Conservation (phyloP, 2,329 filamentous ascomycete species). For the Chalaropsis ovoidea region DNA sequence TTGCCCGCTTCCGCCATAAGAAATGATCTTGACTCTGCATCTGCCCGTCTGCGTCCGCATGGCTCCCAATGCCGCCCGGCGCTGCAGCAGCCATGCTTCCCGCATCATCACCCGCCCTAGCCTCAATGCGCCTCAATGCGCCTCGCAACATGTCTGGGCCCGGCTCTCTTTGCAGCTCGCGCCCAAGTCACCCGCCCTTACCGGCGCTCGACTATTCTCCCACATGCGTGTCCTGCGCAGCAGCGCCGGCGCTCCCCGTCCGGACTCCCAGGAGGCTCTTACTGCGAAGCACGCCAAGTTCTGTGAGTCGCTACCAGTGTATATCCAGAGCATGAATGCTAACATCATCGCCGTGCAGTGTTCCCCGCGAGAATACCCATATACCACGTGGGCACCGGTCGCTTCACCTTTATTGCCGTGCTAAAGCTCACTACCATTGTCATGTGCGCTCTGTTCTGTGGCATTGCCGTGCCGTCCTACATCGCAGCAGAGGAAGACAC, state of each 20-base stretch:
- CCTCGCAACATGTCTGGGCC: not conserved
- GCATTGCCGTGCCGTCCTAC: conserved; percentile 54
- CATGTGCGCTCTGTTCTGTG: conserved; percentile 54
- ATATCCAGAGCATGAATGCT: not conserved
- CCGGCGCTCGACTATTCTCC: not conserved
- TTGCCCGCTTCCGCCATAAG: not conserved
- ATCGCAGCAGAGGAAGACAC: conserved; percentile 35
- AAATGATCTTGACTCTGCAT: not conserved
- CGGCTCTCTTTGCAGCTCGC: not conserved
- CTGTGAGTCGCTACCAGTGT: not conserved
- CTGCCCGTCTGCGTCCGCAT: not conserved
- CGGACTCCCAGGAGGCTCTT: conserved; percentile 6
- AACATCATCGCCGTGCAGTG: conserved; percentile 30
- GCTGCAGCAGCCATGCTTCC: conserved; percentile 1
- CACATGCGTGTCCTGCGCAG: not conserved
- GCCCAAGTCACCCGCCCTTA: not conserved
- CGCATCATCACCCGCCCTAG: not conserved
- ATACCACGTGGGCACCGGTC: conserved; percentile 62
- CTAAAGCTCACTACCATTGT: conserved; percentile 63
- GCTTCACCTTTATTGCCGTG: conserved; percentile 57
- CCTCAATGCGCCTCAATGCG: not conserved
- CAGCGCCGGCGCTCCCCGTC: not conserved
- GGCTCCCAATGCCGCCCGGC: not conserved
- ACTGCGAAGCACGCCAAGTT: conserved; percentile 10
- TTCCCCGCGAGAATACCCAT: conserved; percentile 55